Base-by-base conservation (phyloP, 2,329 filamentous ascomycete species). In the Arthrobotrys musiformis region DNA sequence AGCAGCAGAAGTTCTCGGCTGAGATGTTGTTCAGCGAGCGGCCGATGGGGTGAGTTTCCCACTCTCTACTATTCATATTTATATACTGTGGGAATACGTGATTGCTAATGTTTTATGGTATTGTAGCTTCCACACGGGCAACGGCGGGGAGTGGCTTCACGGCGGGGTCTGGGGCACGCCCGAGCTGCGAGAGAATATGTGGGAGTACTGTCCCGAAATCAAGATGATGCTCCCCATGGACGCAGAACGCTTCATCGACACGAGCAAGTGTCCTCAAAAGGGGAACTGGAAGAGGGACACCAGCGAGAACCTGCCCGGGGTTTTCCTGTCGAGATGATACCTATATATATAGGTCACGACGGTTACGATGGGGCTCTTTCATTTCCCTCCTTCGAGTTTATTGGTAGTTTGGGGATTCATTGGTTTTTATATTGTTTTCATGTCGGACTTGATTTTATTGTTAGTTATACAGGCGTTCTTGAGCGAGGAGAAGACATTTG, bases 191-290 rank as follows among this genome's bases (percentile, higher is more conserved):
- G 84, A 84, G 75, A 85, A 88, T 75, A 86, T 89, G 46, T 88
- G 86, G 85, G 83, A 85, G 28, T 89, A 89, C 81, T 89, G 87
- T 75, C 88, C 88, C 0, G 88, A 89, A 81, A 84, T 89, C 30
- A 89, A 88, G 83, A 87, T 89, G 84, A 87, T 85, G 52, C 81
- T 89, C 28, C 82, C 83, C 60, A 89, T 89, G 87, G 86, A 88
- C 78, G 85, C 85, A 5, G 86, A 85, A 48, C 83, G 85, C 76
- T 76, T 64, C 30, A 60, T 76, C 19, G 58, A 63, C 26, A 87
- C 84, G 76, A 84, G 88, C 4, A 86, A 86, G 0, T 86, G 86
- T 5, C 79, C 84, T 6, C 88, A 86, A 78, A 81, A 84, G 37
- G 80, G 82, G 3, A 81, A 82, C 40, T 88, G 86, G 86, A 87